Conservation (phyloP, 1,284 basidiomycete species). For the Stygiomarasmius scandens region DNA sequence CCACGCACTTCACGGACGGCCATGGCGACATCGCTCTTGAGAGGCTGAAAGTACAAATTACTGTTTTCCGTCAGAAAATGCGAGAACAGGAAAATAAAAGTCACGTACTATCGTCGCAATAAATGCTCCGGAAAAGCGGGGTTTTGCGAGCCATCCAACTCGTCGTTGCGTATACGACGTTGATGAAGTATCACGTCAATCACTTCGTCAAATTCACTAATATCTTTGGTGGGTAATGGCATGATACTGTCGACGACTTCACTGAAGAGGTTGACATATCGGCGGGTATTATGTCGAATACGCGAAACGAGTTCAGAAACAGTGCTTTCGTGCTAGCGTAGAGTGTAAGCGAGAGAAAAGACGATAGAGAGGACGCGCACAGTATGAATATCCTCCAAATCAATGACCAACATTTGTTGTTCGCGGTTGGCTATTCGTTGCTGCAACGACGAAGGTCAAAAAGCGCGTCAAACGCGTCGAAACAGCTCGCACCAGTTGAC, state of each 20-base stretch:
- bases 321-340: conserved; percentile 63
- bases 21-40: conserved; percentile 71
- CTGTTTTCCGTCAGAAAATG: conserved; percentile 44
- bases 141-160: conserved; percentile 48
- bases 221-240: conserved; percentile 86
- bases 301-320: conserved; percentile 69
- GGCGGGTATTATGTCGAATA: conserved; percentile 85
- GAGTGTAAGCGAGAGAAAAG: conserved; percentile 8
- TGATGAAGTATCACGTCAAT: conserved; percentile 96
- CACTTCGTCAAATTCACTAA: conserved; percentile 88
- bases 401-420: conserved; percentile 81
- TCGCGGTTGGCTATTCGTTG: conserved; percentile 94
- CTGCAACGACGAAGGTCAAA: conserved; percentile 43
- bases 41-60: conserved; percentile 92
- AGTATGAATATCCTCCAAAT: conserved; percentile 78
- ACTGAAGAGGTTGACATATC: conserved; percentile 90
- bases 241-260: conserved; percentile 90
- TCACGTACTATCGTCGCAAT: conserved; percentile 89
- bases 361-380: conserved; percentile 40
- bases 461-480: conserved; percentile 29
- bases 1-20: conserved; percentile 93
- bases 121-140: conserved; percentile 82
- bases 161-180: conserved; percentile 82
- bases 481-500: conserved; percentile 71
- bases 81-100: neutral